A percentile compares a stretch with the other conserved stretches of the same genome.
These are phyloP conservation scores for Logfia minima DNA, from an alignment of 129 eudicot species.

Conservation along the genomic window DNA sequence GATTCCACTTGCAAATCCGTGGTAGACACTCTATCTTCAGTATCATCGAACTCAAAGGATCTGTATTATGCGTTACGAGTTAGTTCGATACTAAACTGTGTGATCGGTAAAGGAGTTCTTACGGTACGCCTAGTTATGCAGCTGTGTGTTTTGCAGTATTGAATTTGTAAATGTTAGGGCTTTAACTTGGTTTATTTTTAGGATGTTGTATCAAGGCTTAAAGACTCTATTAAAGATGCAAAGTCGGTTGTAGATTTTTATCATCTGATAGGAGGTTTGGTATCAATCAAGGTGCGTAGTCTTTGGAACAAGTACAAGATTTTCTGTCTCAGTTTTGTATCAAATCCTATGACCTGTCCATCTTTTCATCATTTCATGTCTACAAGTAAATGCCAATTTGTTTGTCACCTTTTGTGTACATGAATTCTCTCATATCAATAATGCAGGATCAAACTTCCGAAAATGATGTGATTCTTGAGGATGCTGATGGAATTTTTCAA, in stretches of 20 bases:
- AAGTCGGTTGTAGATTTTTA: conserved; percentile 66
- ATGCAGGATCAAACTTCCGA: conserved; percentile 61
- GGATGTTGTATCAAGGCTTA: conserved; percentile 59
- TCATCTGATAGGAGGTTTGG: conserved; percentile 64
- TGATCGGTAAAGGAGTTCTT: conserved; percentile 42
- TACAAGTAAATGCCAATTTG: neutral
- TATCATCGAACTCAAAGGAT: conserved; percentile 64
- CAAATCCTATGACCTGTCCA: neutral
- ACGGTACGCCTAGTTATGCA: conserved; percentile 45
- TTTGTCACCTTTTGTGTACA: neutral
- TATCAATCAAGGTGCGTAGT: conserved; percentile 60
- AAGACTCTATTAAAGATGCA: conserved; percentile 51
- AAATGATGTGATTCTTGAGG: conserved; percentile 56
- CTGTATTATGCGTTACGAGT: conserved; percentile 61
- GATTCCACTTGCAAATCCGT: conserved; percentile 55
- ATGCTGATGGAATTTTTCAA: conserved; percentile 68
- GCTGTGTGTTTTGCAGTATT: neutral
- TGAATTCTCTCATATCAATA: neutral
- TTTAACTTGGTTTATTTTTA: conserved; percentile 26
- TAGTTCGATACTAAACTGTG: conserved; percentile 62
- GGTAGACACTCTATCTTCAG: conserved; percentile 48
- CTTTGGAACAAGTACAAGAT: neutral
- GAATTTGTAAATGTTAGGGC: neutral
- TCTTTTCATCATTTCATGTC: neutral
- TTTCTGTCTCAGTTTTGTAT: neutral